These are phyloP conservation scores for Mucor lusitanicus DNA, from an alignment of 371 early-diverging fungal genomes.

Conservation along the genomic window DNA sequence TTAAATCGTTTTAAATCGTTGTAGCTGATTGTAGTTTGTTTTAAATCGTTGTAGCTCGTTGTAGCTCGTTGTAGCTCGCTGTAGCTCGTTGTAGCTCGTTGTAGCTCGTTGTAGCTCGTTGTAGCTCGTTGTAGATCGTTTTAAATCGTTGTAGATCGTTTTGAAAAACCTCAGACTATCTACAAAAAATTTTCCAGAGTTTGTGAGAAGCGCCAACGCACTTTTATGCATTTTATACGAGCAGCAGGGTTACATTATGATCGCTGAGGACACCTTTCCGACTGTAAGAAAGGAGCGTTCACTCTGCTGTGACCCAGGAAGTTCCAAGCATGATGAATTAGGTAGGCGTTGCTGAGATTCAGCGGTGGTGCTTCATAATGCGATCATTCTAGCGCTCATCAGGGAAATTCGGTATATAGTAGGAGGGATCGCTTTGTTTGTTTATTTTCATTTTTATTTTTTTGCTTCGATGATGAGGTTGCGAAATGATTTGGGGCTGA, in stretches of 20 bases:
- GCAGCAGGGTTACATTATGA: conserved; percentile 2
- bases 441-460: too few species aligned
- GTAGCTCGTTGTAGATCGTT: background rate
- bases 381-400: background rate
- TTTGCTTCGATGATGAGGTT: conserved; percentile 1
- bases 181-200: conserved; percentile 1
- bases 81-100: background rate
- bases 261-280: background rate
- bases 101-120: background rate
- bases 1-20: too few species aligned
- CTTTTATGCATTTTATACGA: conserved; percentile 3
- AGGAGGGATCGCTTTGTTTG: conserved; percentile 1
- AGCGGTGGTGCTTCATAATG: background rate
- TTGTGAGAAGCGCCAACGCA: conserved; percentile 1
- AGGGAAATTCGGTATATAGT: background rate
- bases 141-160: background rate
- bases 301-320: conserved; percentile 1
- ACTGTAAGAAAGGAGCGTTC: background rate
- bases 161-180: conserved; percentile 2
- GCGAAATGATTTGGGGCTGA: conserved; percentile 1
- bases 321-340: background rate
- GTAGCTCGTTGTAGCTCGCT: background rate
- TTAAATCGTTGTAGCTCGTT: background rate
- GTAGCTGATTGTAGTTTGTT: background rate
- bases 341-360: background rate